Base-by-base conservation (phyloP, 2,329 filamentous ascomycete species). In the Penicillium brasilianum region DNA sequence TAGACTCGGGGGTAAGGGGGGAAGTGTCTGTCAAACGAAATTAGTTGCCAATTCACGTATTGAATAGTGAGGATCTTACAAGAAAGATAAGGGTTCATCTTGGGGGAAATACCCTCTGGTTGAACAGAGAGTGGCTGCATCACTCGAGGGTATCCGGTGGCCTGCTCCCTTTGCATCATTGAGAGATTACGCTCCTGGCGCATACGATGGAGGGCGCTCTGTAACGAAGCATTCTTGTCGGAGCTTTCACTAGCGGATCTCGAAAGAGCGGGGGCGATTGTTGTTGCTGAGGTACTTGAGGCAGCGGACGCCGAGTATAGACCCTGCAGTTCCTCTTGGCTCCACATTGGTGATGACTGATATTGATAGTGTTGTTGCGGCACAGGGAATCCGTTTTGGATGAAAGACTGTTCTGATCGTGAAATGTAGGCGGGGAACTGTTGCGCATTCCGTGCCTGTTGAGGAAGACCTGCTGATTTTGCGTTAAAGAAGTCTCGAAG, bases 1-100 rank as follows among this genome's bases (percentile, higher is more conserved):
- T 90, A 55, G 87, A 85, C 69, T 84, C 85, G 56, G 90, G 89
- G 30, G 89, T 91, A 49, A 88, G 84, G 59, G 89, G 89, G 43
- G 67, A 68, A 41, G 55, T 63, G 43, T 70, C 68, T 70, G 58
- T 11, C 8, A 20, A 6, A 22, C 14, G 16, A 16, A 2, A 22
- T 56, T 22, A 56, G 53, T 25, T 46, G 6, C n/a, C 16, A 3
- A 46, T 25, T 44, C 3, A 43, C 16, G 30, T 2, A 4, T 20
- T n/a, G 22, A 44, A 7, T 13, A 30, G 20, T 25, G 18, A 18
- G 3, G 11, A 18, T 48, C 68, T 58, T 65, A 69, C 68, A 70
- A 53, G 62, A 66, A 65, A 65, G 30, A 82, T 83, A 59, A 88
- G 89, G 59, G 88, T 92, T 58, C 82, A 82, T 74, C 48, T 72